phyloP scores from a whole-genome alignment of 768 basidiomycete genomes.

The Serendipita sp. region DNA sequence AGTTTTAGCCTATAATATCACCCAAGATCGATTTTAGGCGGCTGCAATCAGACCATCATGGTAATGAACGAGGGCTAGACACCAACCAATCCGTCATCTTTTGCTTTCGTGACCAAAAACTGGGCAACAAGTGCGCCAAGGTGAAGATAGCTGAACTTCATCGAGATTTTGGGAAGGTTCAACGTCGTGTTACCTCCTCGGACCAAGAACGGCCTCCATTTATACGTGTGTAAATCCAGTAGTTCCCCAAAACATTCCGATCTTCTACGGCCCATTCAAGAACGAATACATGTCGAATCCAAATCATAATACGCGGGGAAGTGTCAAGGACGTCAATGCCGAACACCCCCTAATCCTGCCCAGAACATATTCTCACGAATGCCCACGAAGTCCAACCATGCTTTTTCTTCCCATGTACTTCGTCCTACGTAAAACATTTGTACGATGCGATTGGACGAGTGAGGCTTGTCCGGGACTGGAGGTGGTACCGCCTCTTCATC shows the following conservation, averaged over 20 bases:
- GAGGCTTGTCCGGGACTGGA: background rate
- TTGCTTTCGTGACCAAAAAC: background rate
- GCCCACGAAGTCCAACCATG: conserved; percentile 62
- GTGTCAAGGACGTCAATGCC: conserved; percentile 7
- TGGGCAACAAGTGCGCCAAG: background rate
- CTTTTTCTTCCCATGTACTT: conserved; percentile 64
- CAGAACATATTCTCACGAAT: conserved; percentile 76
- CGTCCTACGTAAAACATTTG: conserved; percentile 22
- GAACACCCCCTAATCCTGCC: conserved; percentile 52
- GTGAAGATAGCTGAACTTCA: background rate
- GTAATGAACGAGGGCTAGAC: background rate
- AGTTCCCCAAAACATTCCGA: background rate
- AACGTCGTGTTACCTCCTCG: background rate
- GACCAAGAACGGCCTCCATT: background rate
- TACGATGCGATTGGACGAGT: conserved; percentile 3
- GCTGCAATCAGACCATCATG: background rate
- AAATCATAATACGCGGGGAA: background rate
- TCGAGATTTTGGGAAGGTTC: background rate
- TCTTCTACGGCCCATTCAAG: background rate
- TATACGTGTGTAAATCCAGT: background rate
- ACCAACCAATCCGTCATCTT: conserved; percentile 1
- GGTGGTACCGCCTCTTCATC: background rate
- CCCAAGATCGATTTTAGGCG: background rate
- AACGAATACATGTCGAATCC: background rate
- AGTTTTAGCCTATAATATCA: background rate